Evolutionary conservation across 2,329 filamentous ascomycete species (phyloP).

Genomic region (Trichoderma citrinoviride): DNA sequence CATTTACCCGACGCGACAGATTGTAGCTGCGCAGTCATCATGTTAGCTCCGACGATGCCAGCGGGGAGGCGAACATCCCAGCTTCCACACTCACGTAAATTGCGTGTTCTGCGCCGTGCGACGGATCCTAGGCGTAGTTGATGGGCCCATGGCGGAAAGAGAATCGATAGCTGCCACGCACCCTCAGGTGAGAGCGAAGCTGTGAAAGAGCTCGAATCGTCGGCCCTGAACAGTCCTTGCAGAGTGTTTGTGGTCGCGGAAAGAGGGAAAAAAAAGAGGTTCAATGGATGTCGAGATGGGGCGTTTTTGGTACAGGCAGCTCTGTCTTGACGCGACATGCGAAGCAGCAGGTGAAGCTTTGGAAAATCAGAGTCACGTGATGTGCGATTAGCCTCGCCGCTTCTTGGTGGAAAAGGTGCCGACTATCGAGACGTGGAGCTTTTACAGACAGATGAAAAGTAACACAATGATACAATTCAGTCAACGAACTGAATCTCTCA

Average conservation of each 20-base stretch:
- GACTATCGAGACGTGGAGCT: background rate
- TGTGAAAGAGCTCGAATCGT: background rate
- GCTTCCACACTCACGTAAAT: constrained; percentile 42
- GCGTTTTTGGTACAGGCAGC: constrained; percentile 11
- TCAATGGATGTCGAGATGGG: background rate
- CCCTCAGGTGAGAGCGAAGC: constrained; percentile 8
- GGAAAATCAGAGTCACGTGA: constrained; percentile 16
- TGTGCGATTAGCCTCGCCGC: background rate
- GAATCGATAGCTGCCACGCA: constrained; percentile 15
- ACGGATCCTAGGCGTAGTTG: constrained; percentile 41
- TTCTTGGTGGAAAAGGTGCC: background rate
- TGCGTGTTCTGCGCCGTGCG: constrained; percentile 50
- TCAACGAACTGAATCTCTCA: no score
- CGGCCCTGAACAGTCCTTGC: background rate
- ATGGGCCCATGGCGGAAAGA: constrained; percentile 34
- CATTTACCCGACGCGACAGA: constrained; percentile 55
- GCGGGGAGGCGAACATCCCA: background rate
- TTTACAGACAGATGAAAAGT: background rate
- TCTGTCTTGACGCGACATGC: constrained; percentile 21
- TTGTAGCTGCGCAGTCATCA: constrained; percentile 54
- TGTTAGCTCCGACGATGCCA: background rate
- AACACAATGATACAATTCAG: background rate
- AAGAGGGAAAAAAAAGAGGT: background rate
- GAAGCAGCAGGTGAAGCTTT: constrained; percentile 15
- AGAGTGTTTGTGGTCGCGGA: background rate